Base-by-base conservation (phyloP, 371 early-diverging fungal species). In the Syncephalastrum contaminatum region DNA sequence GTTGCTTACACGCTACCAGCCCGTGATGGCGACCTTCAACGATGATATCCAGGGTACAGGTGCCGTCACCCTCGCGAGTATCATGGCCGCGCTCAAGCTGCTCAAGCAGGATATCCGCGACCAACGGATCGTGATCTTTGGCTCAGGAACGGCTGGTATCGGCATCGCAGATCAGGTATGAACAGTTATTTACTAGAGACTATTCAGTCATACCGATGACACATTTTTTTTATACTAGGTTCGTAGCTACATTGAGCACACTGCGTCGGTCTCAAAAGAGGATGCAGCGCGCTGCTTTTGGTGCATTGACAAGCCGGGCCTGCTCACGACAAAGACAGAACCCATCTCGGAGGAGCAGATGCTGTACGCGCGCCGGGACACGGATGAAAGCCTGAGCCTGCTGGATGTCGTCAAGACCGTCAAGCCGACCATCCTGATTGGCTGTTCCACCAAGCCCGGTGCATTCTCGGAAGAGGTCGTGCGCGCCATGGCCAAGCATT, bases 41-140 rank as follows among this genome's bases (percentile, higher is more conserved):
- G 72, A 72, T 43, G 72, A 72, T 52, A 64, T 72, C 14, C 72
- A 70, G 51, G 68, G 60, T 8, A 64, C 55, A 1, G 62, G 62
- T 47, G 62, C 62, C 1, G 43, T 61, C 14, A 56, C 62, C 14
- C 25, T 61, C 3, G 62, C 62, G 19, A 25, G 22, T 19, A 46
- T 56, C 43, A 48, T 61, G 62, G 53, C 58, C 22, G 53, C 67
- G 1, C 42, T 72, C 8, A 62, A 62, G 24, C n/a, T 62, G 14
- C 44, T 30, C 39, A 53, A 48, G 3, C 52, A 30, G 10, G 19
- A 53, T 10, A 54, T 79, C 27, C n/a, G 47, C 2, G 59, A 66
- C 41, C 59, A 72, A 40, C 43, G 18, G 1, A 19, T 73, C 16
- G 58, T 66, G 5, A 63, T 60, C 18, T 58, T 63, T 49, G 72